Evolutionary conservation across 106 monocot species (phyloP), one percentile per base, ranked within the genome.

Genomic region (Agapanthus africanus): DNA sequence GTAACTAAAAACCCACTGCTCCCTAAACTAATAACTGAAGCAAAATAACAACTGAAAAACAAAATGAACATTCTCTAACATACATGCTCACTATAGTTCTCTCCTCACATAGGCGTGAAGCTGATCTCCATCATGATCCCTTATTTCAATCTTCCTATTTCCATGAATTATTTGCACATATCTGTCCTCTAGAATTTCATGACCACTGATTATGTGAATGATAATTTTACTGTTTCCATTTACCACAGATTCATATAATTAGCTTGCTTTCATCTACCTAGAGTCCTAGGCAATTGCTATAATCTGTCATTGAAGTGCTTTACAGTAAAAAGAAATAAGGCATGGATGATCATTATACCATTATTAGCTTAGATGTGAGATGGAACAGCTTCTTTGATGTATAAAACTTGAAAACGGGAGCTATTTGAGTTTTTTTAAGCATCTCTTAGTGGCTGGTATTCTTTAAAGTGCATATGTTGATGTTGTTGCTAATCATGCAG

Each of bases 401-500:
- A 46, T 52, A 18, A 15, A 47, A 4, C 52, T 52, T 52, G 52
- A 25, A 23, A 52, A 52, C 23, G 22, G 52, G 52, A 52, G 8
- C 25, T 52, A 33, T 32, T 13, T 59, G 59, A 37, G 37, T 21
- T 37, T 36, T 11, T 37, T 37, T 21, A n/a, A 11, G 63, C 63
- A 63, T 63, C 11, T 63, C 60, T 34, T 37, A 11, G 14, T 30
- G 14, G 7, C 15, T 33, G 30, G 27, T 59, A 28, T 39, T 54
- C 68, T 54, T 32, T 44, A 33, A 42, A 11, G 1, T 52, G 7
- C 22, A 51, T 59, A 19, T 59, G 5, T 40, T 76, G 8, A 68
- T 39, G 14, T 4, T 1, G 19, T 50, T 0, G 6, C 8, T 31
- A 16, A 70, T 80, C 22, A 28, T 82, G 82, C 78, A 93, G 93